Evolutionary conservation across 208 protist genomes (phyloP).

Genomic region (Phytomonas sp.): DNA sequence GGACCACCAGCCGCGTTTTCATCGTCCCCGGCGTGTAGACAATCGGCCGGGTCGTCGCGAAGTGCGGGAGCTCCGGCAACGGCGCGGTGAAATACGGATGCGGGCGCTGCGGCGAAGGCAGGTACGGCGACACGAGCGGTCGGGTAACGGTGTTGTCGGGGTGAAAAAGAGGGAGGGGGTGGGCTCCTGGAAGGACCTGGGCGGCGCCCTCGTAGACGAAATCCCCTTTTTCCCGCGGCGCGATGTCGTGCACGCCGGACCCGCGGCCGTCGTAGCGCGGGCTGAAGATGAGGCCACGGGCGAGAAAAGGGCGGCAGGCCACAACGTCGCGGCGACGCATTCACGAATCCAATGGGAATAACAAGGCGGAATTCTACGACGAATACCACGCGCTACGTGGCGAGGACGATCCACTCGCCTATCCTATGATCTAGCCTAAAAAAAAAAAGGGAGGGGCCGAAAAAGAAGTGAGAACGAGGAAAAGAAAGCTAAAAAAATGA

Average conservation of each 20-base stretch:
- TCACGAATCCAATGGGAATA: too few species aligned
- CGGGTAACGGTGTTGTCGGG: conserved; percentile 71
- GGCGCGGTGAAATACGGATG: conserved; percentile 86
- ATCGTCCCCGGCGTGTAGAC: conserved; percentile 81
- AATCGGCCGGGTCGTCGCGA: conserved; percentile 58
- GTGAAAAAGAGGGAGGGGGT: conserved; percentile 73
- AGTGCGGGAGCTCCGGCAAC: conserved; percentile 79
- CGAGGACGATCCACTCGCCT: background rate
- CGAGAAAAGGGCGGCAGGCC: too few species aligned
- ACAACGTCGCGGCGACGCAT: too few species aligned
- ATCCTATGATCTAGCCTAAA: background rate
- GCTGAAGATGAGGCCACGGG: conserved; percentile 31
- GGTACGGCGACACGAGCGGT: conserved; percentile 74
- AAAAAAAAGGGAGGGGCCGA: background rate
- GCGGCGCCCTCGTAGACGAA: conserved; percentile 61
- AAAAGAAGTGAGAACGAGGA: background rate
- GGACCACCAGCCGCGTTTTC: conserved; percentile 82
- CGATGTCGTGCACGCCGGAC: conserved; percentile 78
- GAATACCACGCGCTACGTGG: too few species aligned
- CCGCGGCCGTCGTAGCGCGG: conserved; percentile 57
- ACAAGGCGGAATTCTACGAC: too few species aligned
- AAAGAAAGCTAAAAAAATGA: background rate
- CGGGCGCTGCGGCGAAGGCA: conserved; percentile 74
- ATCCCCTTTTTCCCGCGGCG: conserved; percentile 69
- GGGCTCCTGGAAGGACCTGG: conserved; percentile 70